Evolutionary conservation across 768 basidiomycete species (phyloP).

Genomic region (Auricularia heimuer): DNA sequence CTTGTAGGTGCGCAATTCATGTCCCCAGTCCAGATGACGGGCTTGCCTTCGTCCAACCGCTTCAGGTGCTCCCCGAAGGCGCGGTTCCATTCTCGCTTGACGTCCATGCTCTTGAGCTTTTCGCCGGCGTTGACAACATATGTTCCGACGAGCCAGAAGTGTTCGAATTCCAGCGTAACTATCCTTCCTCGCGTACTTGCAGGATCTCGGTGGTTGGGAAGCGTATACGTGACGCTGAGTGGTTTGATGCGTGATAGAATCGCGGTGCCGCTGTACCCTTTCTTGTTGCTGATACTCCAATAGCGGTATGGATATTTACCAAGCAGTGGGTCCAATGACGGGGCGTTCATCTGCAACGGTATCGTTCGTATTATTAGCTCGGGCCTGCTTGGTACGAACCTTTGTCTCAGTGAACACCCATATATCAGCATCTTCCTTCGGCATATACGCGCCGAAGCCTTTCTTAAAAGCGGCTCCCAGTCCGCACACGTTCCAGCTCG

Average conservation of each 20-base stretch:
- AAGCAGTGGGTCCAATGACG: conserved; percentile 49
- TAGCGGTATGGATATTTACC: conserved; percentile 57
- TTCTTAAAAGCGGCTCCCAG: conserved; percentile 69
- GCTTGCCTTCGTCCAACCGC: conserved; percentile 63
- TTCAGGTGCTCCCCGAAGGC: conserved; percentile 70
- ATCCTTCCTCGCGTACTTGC: conserved; percentile 61
- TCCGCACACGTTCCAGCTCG: conserved; percentile 76
- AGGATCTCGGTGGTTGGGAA: conserved; percentile 70
- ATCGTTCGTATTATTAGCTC: background rate
- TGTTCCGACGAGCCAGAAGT: conserved; percentile 61
- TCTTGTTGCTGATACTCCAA: conserved; percentile 71
- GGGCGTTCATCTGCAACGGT: conserved; percentile 52
- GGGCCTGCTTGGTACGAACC: conserved; percentile 25
- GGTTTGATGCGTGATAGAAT: conserved; percentile 72
- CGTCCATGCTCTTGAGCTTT: conserved; percentile 64
- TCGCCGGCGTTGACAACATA: conserved; percentile 81
- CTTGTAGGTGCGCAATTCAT: conserved; percentile 78
- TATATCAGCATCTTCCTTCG: conserved; percentile 80
- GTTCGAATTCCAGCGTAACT: conserved; percentile 70
- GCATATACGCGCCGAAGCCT: conserved; percentile 75
- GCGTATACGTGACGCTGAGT: conserved; percentile 46
- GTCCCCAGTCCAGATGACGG: conserved; percentile 85
- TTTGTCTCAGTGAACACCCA: conserved; percentile 83
- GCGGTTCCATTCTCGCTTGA: conserved; percentile 68
- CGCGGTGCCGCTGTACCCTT: conserved; percentile 77